Evolutionary conservation across 768 basidiomycete species (phyloP), one percentile per base, ranked within the genome.

Genomic region (Amanita pseudoporphyria): DNA sequence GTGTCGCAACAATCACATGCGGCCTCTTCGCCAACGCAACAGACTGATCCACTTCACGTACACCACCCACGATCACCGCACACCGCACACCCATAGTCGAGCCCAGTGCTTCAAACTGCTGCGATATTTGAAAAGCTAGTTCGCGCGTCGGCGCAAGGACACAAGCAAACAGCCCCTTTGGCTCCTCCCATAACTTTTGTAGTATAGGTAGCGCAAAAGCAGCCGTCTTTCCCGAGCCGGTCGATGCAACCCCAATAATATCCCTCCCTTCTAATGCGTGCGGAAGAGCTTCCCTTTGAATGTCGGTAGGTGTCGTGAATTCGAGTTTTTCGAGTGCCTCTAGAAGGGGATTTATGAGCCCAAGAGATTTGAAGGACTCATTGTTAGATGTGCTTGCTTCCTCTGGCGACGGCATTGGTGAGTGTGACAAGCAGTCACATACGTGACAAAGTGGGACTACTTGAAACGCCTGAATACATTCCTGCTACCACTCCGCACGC

Each of bases 81-180:
- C 87, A 88, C 31, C 96, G 79, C 5, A 91, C 93, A 26, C 95
- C 96, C 75, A 98, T 92, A 9, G 85, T 77, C 21, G 90, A 82
- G 6, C 96, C 96, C 31, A 99, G 70, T 1, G 88, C 78, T 56
- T 94, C 88, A 59, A 99, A 91, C 60, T 95, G 92, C 57, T 97
- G 87, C n/a, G 91, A 83, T 61, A 99, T 99, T 67, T 99, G 96
- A 67, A 87, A 94, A 28, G 96, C 96, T 57, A 99, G 73, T 69
- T 99, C 96, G 59, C 95, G 83, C n/a, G 96, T 99, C 10, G 96
- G 96, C 13, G 95, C 93, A 33, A 99, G 74, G 13, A 98, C 82
- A 60, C 90, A 87, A 12, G 92, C 92, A 62, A 93, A 99, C 35
- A 95, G 76, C 18, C 91, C 88, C 60, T 85, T 85, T 40, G 96